Percentiles rank a stretch among this genome's conserved stretches.
Evolutionary conservation across 768 basidiomycete genomes (phyloP).

Genomic region (Chalciporus chontae): DNA sequence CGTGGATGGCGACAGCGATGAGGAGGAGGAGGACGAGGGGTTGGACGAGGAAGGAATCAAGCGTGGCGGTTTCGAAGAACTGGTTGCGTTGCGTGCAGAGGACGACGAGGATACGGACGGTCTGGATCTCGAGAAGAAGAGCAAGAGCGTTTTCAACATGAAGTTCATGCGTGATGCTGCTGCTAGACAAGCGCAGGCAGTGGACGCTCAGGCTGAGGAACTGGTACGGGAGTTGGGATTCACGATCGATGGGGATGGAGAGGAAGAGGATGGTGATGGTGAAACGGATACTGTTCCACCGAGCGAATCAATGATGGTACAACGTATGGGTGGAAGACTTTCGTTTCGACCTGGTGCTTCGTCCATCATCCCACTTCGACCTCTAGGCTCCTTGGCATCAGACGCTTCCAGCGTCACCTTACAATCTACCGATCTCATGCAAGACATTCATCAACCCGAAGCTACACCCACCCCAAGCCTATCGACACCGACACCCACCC

Average conservation of each 20-base stretch:
- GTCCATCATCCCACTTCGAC: slow-evolving; percentile 7
- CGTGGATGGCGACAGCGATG: slow-evolving; percentile 41
- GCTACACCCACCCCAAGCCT: slow-evolving; percentile 8
- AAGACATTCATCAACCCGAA: slow-evolving; percentile 24
- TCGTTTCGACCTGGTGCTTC: slow-evolving; percentile 53
- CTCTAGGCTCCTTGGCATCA: slow-evolving; percentile 36
- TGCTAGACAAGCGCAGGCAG: slow-evolving; percentile 55
- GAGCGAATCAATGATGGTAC: slow-evolving; percentile 36
- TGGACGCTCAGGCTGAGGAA: slow-evolving; percentile 64
- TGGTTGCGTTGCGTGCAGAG: slow-evolving; percentile 47
- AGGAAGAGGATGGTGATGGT: slow-evolving; percentile 18
- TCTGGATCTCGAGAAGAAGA: slow-evolving; percentile 31
- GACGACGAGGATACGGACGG: slow-evolving; percentile 30
- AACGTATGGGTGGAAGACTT: slow-evolving; percentile 67
- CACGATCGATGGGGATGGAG: slow-evolving; percentile 32
- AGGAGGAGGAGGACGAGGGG: slow-evolving; percentile 33
- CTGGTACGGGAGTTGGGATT: slow-evolving; percentile 67
- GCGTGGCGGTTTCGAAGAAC: slow-evolving; percentile 72
- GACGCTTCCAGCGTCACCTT: slow-evolving; percentile 70
- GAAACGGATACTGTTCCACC: slow-evolving; percentile 27
- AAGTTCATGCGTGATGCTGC: slow-evolving; percentile 98
- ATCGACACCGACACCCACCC: slow-evolving; percentile 18
- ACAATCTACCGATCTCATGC: slow-evolving; percentile 52
- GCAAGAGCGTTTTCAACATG: slow-evolving; percentile 86
- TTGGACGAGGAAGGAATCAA: slow-evolving; percentile 51